Evolutionary conservation across 2,329 filamentous ascomycete genomes (phyloP), one percentile per base, ranked within the genome.

Genomic region (Helotiales sp.): DNA sequence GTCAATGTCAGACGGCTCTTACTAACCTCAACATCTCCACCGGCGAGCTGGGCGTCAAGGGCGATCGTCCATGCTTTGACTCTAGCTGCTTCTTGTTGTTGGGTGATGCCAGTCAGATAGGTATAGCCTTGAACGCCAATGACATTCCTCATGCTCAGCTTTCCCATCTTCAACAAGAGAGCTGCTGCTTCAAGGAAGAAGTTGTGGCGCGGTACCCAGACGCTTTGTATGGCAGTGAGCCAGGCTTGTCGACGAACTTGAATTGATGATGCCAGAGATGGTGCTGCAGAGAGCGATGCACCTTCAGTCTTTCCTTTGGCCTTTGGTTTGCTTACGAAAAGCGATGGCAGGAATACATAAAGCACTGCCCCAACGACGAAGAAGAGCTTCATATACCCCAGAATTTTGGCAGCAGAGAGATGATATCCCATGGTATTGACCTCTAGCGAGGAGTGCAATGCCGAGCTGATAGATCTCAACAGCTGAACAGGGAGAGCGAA

Each of bases 61-160:
- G 94, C 94, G 75, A 97, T 97, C 37, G 91, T 87, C 95, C 95
- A 98, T 0, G 93, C 93, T 80, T 97, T 96, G 74, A 97, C 86
- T 30, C 95, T 88, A 6, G 93, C 94, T 61, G 86, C 87, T 78
- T 97, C 95, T 77, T 97, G 90, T 66, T 97, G 93, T 72, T 91
- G 89, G 1, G 91, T 95, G 57, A 91, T 87, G 0, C 93, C 93
- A 1, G 92, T 95, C 45, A 97, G 81, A 76, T 89, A 85, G 65
- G 93, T 90, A 77, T 96, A 97, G 10, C 90, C 84, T 30, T 90
- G 86, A 72, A 89, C 85, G 45, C 95, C 94, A 69, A 97, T 87
- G 0, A 92, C 78, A 71, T 93, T 93, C 54, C 93, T 88, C 62
- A 93, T 78, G 73, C 92, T 92, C 61, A 97, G 90, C 79, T 97